These are phyloP conservation scores for Boletus huronensis DNA, from an alignment of 768 basidiomycete species.

Conservation along the genomic window DNA sequence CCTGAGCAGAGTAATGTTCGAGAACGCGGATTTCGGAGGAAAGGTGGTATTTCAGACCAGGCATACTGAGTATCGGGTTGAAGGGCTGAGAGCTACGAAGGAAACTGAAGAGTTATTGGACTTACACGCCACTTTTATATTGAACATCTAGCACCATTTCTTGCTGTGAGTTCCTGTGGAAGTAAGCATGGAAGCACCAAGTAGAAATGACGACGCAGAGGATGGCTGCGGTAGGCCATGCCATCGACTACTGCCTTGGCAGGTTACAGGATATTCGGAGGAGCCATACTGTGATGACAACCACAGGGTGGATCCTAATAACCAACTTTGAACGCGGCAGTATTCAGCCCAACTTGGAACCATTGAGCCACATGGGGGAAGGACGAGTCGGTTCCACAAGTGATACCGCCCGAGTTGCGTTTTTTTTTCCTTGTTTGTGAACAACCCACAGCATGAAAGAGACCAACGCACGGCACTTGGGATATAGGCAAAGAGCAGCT, in stretches of 20 bases:
- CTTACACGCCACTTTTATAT: conserved; percentile 8
- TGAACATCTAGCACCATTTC: background rate
- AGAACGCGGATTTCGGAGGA: conserved; percentile 28
- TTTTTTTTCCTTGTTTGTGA: background rate
- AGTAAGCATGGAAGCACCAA: conserved; percentile 9
- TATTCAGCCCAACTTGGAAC: background rate
- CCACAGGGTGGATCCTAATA: conserved; percentile 21
- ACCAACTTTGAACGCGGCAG: conserved; percentile 1
- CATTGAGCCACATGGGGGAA: background rate
- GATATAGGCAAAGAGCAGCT: background rate
- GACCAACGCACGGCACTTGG: background rate
- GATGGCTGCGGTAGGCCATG: conserved; percentile 10
- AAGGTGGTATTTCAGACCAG: conserved; percentile 29
- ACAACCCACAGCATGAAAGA: background rate
- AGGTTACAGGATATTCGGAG: background rate
- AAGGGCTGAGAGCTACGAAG: background rate
- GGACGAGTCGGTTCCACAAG: background rate
- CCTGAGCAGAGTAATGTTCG: conserved; percentile 38
- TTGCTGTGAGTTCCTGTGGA: conserved; percentile 25
- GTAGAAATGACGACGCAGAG: conserved; percentile 1
- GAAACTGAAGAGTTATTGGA: background rate
- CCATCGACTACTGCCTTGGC: background rate
- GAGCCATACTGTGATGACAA: background rate
- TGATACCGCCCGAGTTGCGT: background rate
- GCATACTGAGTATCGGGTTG: conserved; percentile 17